phyloP scores from a whole-genome alignment of 371 early-diverging fungal species.

The Cokeromyces recurvatus region DNA sequence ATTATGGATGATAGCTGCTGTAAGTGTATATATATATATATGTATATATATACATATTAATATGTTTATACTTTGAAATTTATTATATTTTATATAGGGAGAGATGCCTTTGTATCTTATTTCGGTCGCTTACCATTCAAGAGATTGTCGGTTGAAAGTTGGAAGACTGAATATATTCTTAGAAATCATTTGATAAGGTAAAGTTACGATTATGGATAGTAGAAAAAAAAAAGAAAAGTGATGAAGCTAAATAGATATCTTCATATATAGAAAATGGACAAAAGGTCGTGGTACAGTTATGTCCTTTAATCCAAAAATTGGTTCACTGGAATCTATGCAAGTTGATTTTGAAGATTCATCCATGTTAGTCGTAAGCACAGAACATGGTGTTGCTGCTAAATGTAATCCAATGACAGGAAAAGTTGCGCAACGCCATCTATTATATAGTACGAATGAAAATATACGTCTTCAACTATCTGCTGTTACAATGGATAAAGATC shows the following conservation, averaged over 20 bases:
- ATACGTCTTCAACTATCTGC: conserved; percentile 23
- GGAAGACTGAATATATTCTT: conserved; percentile 49
- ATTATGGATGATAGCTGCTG: conserved; percentile 45
- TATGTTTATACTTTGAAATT: background rate
- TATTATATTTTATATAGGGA: conserved; percentile 25
- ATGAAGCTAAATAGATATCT: too few relatives aligned
- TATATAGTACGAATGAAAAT: conserved; percentile 34
- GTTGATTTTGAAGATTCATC: conserved; percentile 35
- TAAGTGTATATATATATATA: conserved; percentile 18
- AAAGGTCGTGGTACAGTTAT: conserved; percentile 39
- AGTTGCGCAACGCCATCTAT: conserved; percentile 27
- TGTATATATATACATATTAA: background rate
- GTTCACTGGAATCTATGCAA: conserved; percentile 30
- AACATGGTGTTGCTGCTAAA: conserved; percentile 37
- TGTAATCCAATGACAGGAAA: conserved; percentile 45
- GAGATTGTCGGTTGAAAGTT: conserved; percentile 34
- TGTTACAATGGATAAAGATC: conserved; percentile 33
- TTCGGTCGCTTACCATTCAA: conserved; percentile 43
- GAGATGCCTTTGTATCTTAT: conserved; percentile 41
- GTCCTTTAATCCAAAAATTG: conserved; percentile 40
- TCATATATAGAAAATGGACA: conserved; percentile 46
- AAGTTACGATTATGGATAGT: background rate
- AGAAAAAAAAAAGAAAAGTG: background rate
- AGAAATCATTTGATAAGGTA: conserved; percentile 44
- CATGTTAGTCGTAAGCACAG: conserved; percentile 34